Percentiles rank a stretch among this genome's conserved stretches.
Conservation (phyloP, 257 asterid species). For the Thymus mandschuricus region DNA sequence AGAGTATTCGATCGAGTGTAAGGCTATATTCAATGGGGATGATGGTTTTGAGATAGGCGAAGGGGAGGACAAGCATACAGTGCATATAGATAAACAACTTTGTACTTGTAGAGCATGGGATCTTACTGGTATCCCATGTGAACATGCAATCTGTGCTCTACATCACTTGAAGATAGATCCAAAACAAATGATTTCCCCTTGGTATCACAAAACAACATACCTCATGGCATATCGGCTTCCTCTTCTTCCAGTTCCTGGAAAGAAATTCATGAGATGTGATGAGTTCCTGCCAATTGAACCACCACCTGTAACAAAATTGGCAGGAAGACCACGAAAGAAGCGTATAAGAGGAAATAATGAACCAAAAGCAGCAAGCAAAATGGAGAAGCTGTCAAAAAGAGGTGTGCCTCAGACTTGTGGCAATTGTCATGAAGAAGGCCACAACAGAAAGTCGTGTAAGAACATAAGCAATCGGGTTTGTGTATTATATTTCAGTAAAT, state of each 20-base stretch:
- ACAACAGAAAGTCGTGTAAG: constrained; percentile 4
- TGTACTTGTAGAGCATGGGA: constrained; percentile 4
- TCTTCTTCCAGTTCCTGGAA: not conserved
- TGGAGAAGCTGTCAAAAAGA: not conserved
- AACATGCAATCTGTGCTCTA: not conserved
- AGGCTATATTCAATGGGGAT: not conserved
- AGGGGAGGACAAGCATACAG: not conserved
- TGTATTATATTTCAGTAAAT: no score
- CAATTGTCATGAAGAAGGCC: not conserved
- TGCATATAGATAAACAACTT: not conserved
- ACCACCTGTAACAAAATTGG: not conserved
- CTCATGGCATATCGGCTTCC: not conserved
- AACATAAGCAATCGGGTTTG: not conserved
- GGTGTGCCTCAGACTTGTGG: not conserved
- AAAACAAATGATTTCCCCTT: not conserved
- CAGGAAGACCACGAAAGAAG: constrained; percentile 4
- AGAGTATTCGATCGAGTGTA: not conserved
- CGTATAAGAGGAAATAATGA: not conserved
- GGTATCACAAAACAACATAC: not conserved
- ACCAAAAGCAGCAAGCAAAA: not conserved
- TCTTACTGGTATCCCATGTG: not conserved
- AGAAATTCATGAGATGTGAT: constrained; percentile 9
- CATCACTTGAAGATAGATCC: not conserved
- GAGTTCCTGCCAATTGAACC: constrained; percentile 2
- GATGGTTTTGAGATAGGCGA: not conserved